Evolutionary conservation across 2,329 filamentous ascomycete species (phyloP), one percentile per base, ranked within the genome.

Genomic region (Hymenoscyphus repandus): DNA sequence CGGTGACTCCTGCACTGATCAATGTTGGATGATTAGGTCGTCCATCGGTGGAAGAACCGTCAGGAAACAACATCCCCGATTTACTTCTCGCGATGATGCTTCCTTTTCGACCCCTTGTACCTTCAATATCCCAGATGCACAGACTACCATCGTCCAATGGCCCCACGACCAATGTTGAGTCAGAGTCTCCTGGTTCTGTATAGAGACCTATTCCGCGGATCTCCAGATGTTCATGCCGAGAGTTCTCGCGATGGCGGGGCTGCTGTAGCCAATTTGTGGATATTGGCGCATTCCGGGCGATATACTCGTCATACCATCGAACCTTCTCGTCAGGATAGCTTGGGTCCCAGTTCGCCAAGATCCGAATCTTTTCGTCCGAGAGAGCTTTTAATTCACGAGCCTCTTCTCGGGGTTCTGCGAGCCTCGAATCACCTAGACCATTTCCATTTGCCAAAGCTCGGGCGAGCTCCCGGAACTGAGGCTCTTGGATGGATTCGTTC

Each of bases 261-360:
- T 80, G 75, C 63, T 90, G 78, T 38, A 95, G 74, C 91, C 91
- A 96, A 60, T 79, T 85, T 47, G 90, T 73, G 12, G 76, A 77
- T n/a, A 90, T 75, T 0, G 85, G 83, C 1, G 82, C 90, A 68
- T 91, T 78, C 32, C 91, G 79, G 47, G 91, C 88, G 55, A 95
- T 85, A 64, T 90, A 96, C 68, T 96, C 91, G 49, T 87, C 79
- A 66, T 95, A 96, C 86, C 90, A 96, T 44, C 87, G 82, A 17
- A 91, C 75, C 37, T 74, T 74, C 69, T 96, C 90, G 4, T 70
- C 72, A 0, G 83, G 79, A 56, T 86, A 90, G 0, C 80, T 81
- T 0, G 88, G 88, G 59, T 96, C 89, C 90, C 90, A 96, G 59
- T 89, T 89, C 4, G 84, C 83, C 63, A 87, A 73, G 51, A 88